These are phyloP conservation scores for Stylosanthes scabra DNA, from an alignment of 331 rosid genomes.

Conservation along the genomic window DNA sequence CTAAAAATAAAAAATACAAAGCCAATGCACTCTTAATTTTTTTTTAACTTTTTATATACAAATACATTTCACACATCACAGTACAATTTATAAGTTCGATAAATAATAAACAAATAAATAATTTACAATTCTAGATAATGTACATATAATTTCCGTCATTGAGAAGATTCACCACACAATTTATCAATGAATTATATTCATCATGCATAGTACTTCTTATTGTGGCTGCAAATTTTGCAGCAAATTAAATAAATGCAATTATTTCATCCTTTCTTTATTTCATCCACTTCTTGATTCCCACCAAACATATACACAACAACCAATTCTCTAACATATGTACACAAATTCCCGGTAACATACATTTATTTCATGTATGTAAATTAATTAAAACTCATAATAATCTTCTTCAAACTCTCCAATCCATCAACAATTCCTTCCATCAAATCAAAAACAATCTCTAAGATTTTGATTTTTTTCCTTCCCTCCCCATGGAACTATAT, in stretches of 20 bases:
- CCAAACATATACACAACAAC: slow-evolving; percentile 7
- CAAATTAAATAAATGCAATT: neutral
- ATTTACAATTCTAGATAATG: slow-evolving; percentile 1
- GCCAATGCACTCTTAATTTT: too few relatives aligned
- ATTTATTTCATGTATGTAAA: too few relatives aligned
- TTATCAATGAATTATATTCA: too few relatives aligned
- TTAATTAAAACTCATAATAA: neutral
- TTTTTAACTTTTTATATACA: too few relatives aligned
- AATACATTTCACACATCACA: neutral
- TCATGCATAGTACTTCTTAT: slow-evolving; percentile 6
- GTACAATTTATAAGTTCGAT: neutral
- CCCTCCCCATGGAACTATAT: too few relatives aligned
- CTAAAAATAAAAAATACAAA: too few relatives aligned
- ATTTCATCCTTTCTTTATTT: slow-evolving; percentile 14
- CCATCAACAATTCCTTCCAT: slow-evolving; percentile 10
- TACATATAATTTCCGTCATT: neutral
- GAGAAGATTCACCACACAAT: neutral
- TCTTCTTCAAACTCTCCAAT: neutral
- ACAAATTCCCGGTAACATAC: slow-evolving; percentile 25
- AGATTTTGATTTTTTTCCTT: neutral
- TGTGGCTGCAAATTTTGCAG: neutral
- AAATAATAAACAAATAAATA: neutral
- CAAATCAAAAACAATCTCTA: neutral
- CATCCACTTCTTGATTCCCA: slow-evolving; percentile 18
- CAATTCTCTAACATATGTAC: neutral